Conservation (phyloP, 768 basidiomycete species). For the Tulasnella sp. region DNA sequence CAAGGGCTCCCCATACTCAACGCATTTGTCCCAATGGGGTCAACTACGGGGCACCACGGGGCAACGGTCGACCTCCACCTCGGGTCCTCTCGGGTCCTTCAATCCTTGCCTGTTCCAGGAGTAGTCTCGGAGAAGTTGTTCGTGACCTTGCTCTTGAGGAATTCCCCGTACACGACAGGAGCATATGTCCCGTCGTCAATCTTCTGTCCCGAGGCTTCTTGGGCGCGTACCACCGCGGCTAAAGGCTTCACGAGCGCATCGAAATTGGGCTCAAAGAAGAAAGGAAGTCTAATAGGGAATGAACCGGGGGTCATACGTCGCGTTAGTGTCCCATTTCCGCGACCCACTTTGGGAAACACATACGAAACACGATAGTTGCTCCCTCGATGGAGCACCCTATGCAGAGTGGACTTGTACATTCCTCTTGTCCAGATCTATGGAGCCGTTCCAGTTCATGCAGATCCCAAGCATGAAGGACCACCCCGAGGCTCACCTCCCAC, state of each 20-base stretch:
- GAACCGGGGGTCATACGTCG: not conserved
- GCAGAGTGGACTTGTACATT: constrained; percentile 82
- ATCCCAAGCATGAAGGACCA: not conserved
- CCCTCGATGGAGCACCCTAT: constrained; percentile 76
- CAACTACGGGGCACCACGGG: not conserved
- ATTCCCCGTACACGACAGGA: constrained; percentile 72
- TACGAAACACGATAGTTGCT: constrained; percentile 76
- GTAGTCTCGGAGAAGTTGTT: constrained; percentile 52
- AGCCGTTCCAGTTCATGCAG: not conserved
- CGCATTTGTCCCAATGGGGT: not conserved
- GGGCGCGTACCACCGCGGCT: constrained; percentile 52
- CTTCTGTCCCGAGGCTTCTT: not conserved
- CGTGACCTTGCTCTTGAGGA: constrained; percentile 66
- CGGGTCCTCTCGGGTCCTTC: not conserved
- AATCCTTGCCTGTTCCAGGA: not conserved
- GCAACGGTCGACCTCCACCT: not conserved
- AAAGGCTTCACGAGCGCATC: constrained; percentile 65
- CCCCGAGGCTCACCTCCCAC: constrained; percentile 41
- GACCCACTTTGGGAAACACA: constrained; percentile 38
- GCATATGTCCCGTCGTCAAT: constrained; percentile 37
- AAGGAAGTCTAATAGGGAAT: constrained; percentile 59
- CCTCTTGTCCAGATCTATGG: constrained; percentile 86
- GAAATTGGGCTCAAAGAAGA: constrained; percentile 93
- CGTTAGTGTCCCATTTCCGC: not conserved
- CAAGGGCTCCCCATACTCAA: not conserved